These are phyloP conservation scores for Casaregolazyma suthepensis DNA, from an alignment of 1,139 yeast genomes.

Conservation along the genomic window DNA sequence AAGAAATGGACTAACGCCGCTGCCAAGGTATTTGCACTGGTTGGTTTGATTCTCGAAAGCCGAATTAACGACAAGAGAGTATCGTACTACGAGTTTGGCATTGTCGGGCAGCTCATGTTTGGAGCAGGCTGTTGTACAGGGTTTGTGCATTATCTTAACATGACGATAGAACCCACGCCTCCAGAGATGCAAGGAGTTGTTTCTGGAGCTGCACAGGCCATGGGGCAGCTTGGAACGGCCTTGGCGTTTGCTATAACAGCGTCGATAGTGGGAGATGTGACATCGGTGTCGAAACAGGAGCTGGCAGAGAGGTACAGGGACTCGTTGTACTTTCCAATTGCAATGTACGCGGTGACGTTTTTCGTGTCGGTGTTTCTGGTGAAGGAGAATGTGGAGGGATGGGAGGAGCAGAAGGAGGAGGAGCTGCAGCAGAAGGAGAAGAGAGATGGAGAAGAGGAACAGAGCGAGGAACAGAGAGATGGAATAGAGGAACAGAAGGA, in stretches of 20 bases:
- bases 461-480: no score
- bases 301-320: conserved; percentile 9
- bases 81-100: conserved; percentile 2
- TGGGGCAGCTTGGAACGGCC: conserved; percentile 5
- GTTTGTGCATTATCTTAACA: conserved; percentile 3
- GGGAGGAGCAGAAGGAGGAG: not conserved
- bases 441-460: not conserved
- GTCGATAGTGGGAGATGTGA: not conserved
- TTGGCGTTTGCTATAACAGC: not conserved
- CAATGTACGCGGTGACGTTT: conserved; percentile 16
- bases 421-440: no score
- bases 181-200: conserved; percentile 5
- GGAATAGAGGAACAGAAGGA: not conserved
- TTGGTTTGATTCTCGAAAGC: not conserved
- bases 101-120: not conserved
- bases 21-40: not conserved
- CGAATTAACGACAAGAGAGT: not conserved
- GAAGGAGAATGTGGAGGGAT: not conserved
- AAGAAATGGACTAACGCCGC: not conserved
- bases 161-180: conserved; percentile 3
- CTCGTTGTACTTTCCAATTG: conserved; percentile 17
- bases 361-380: conserved; percentile 20
- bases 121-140: not conserved
- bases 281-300: not conserved
- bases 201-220: conserved; percentile 1